Evolutionary conservation across 2,329 filamentous ascomycete species (phyloP), one percentile per base, ranked within the genome.

Genomic region (Epicoccum sorghinum): DNA sequence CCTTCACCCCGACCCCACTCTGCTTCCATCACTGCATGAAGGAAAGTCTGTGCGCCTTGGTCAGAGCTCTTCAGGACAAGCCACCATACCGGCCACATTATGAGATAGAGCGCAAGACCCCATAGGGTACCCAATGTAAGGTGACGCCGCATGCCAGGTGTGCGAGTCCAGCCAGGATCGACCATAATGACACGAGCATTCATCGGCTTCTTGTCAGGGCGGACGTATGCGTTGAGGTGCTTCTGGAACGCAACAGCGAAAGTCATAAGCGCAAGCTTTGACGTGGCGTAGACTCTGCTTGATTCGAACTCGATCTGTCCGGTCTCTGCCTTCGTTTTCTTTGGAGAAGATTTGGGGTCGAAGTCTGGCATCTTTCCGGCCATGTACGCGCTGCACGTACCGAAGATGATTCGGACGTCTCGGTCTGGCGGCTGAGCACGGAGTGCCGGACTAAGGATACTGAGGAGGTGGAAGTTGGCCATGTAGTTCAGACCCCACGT

Each of bases 401-500:
- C 82, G 61, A 98, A 86, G 52, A 99, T 83, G 57, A 99, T 83
- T 57, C 95, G 84, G 13, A 99, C 91, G 73, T 99, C 95, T 66
- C 95, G 86, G 73, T 99, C 95, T 50, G 96, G 87, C 2, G 95
- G 95, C 75, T 99, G 95, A 1, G 90, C 91, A 61, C 91, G 86
- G 56, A 99, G 82, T 0, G 95, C 93, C 0, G 95, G 95, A 64
- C 89, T 95, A 32, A 99, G 81, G 27, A 99, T 96, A 61, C 90
- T 90, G 39, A 99, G 82, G 3, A 99, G 82, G 70, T 99, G 96
- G 77, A 97, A 98, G 74, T 97, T 98, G 59, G 92, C 89, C 35
- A 99, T 83, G 74, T 92, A 99, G 72, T 99, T 99, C 65, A 98
- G 82, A 78, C 92, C 91, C 93, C 93, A 98, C 57, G 89, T 93